Percentiles rank a stretch among this genome's conserved stretches.
Conservation (phyloP, 257 asterid genomes). For the Paulownia fortunei region DNA sequence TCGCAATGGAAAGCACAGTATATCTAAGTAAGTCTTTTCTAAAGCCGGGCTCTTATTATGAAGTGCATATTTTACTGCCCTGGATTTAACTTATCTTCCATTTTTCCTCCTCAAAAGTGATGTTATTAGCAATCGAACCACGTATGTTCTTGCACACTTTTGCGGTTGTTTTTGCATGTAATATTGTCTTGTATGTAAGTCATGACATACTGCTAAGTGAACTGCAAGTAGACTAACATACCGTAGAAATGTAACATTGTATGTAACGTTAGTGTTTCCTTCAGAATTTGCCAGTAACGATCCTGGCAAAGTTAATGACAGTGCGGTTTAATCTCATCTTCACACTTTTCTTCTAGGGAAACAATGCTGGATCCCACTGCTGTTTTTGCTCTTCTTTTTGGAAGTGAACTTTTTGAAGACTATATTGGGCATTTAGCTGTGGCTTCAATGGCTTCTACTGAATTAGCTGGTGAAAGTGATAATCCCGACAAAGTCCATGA, state of each 20-base stretch:
- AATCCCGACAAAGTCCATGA: conserved; percentile 67
- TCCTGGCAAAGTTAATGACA: too few species aligned
- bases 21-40: conserved; percentile 60
- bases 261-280: too few species aligned
- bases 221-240: too few species aligned
- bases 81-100: neutral
- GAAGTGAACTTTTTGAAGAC: conserved; percentile 93
- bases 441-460: conserved; percentile 93
- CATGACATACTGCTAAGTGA: too few species aligned
- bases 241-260: too few species aligned
- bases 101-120: too few species aligned
- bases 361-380: conserved; percentile 94
- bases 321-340: neutral
- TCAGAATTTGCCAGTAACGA: too few species aligned
- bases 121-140: too few species aligned
- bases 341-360: conserved; percentile 50
- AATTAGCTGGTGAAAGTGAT: conserved; percentile 56
- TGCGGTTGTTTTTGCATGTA: too few species aligned
- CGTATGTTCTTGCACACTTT: neutral
- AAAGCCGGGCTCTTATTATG: neutral
- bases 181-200: too few species aligned
- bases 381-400: conserved; percentile 89
- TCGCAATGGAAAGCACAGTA: conserved; percentile 73
- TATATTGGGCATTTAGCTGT: conserved; percentile 82
- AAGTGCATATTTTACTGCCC: neutral